These are phyloP conservation scores for Xylariaceae sp. DNA, from an alignment of 2,329 filamentous ascomycete genomes.

Conservation along the genomic window DNA sequence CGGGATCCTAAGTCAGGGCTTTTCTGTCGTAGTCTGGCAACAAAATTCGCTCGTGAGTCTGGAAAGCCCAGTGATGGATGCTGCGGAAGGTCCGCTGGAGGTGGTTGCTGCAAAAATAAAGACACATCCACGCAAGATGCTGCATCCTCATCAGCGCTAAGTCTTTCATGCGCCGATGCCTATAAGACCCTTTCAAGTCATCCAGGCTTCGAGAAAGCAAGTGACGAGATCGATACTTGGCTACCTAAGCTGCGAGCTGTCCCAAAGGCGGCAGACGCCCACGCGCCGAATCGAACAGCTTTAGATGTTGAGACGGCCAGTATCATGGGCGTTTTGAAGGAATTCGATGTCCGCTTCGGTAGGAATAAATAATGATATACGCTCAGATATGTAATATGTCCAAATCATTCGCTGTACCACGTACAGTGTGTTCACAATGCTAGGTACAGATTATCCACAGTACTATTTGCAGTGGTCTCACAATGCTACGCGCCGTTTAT, in stretches of 20 bases:
- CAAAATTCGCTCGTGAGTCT: conserved; percentile 49
- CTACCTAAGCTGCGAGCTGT: conserved; percentile 67
- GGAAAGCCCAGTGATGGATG: conserved; percentile 45
- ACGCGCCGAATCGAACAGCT: conserved; percentile 47
- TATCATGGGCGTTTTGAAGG: conserved; percentile 80
- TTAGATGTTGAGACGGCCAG: conserved; percentile 79
- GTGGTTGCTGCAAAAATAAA: conserved; percentile 58
- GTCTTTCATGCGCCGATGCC: conserved; percentile 69
- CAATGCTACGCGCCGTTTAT: no score
- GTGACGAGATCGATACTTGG: conserved; percentile 72
- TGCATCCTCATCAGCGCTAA: conserved; percentile 42
- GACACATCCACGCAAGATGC: conserved; percentile 24
- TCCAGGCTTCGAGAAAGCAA: conserved; percentile 69
- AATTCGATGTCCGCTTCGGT: conserved; percentile 73
- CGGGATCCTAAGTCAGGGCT: conserved; percentile 74
- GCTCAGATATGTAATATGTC: no score
- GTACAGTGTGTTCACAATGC: no score
- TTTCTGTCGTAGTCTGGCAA: conserved; percentile 78
- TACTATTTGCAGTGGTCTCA: no score
- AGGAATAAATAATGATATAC: conserved; percentile 31
- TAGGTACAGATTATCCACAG: no score
- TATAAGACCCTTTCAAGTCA: conserved; percentile 77
- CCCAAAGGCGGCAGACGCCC: conserved; percentile 36
- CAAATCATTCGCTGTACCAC: no score
- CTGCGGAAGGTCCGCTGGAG: conserved; percentile 57